These are phyloP conservation scores for Fusarium transvaalense DNA, from an alignment of 2,329 filamentous ascomycete genomes.

Conservation along the genomic window DNA sequence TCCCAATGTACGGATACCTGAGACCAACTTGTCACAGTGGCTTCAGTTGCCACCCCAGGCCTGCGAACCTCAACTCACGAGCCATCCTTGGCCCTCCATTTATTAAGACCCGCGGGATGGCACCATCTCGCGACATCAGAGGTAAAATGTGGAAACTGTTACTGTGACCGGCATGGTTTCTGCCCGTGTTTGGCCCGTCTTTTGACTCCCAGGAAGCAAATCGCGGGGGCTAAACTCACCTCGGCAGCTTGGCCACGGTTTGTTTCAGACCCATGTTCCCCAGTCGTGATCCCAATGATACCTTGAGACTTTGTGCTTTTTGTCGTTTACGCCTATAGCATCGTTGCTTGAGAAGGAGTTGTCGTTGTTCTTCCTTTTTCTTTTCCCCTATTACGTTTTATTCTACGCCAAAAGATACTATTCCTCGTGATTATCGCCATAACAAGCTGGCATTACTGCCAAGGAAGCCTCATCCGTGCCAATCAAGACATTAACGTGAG, in stretches of 20 bases:
- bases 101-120: conserved; percentile 36
- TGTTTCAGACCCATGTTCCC: conserved; percentile 45
- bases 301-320: conserved; percentile 28
- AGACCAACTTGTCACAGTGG: conserved; percentile 20
- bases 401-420: neutral
- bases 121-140: conserved; percentile 41
- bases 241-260: conserved; percentile 34
- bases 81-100: conserved; percentile 15
- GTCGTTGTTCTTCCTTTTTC: neutral
- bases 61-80: neutral
- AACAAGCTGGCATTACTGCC: neutral
- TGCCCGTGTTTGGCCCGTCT: conserved; percentile 25
- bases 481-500: conserved; percentile 22
- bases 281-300: conserved; percentile 19
- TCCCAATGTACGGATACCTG: conserved; percentile 6
- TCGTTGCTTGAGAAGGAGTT: neutral
- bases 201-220: conserved; percentile 40
- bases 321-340: neutral
- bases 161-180: conserved; percentile 35
- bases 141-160: conserved; percentile 40
- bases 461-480: conserved; percentile 12
- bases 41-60: conserved; percentile 12
- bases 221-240: conserved; percentile 33
- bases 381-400: neutral
- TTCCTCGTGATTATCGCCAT: neutral